Evolutionary conservation across 2,329 filamentous ascomycete species (phyloP).

Genomic region (Cryphonectria nitschkei): DNA sequence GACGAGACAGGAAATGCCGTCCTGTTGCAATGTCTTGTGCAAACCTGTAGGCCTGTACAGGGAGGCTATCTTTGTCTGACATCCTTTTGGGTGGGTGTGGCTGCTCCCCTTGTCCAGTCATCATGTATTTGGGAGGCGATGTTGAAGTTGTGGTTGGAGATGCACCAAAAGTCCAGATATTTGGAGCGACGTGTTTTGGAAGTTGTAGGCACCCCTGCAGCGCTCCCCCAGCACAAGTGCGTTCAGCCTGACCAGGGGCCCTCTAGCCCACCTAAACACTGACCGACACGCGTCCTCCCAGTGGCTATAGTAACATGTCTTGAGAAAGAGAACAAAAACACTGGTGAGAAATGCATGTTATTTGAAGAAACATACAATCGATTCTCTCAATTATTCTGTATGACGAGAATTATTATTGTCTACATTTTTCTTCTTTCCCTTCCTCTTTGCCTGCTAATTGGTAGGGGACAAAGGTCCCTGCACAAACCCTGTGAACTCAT

Average conservation of each 20-base stretch:
- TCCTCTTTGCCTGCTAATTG: background rate
- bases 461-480: background rate
- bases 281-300: too few relatives aligned
- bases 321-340: background rate
- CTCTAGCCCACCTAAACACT: background rate
- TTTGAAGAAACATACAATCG: background rate
- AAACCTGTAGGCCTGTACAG: constrained; percentile 36
- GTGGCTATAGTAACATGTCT: background rate
- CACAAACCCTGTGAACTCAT: too few relatives aligned
- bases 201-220: constrained; percentile 19
- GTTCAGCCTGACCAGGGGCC: background rate
- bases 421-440: background rate
- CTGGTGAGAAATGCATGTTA: background rate
- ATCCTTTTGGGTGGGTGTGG: constrained; percentile 6
- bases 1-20: constrained; percentile 52
- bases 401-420: background rate
- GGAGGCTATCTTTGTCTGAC: constrained; percentile 27
- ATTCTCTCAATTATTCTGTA: too few relatives aligned
- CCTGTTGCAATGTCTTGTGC: constrained; percentile 52
- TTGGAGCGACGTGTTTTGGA: constrained; percentile 23
- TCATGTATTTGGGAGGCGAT: background rate
- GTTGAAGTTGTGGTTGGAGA: background rate
- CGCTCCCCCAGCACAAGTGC: background rate
- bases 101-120: background rate
- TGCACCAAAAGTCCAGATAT: background rate